These are phyloP conservation scores for Acanthamoeba healyi DNA, from an alignment of 208 protist species.

Conservation along the genomic window DNA sequence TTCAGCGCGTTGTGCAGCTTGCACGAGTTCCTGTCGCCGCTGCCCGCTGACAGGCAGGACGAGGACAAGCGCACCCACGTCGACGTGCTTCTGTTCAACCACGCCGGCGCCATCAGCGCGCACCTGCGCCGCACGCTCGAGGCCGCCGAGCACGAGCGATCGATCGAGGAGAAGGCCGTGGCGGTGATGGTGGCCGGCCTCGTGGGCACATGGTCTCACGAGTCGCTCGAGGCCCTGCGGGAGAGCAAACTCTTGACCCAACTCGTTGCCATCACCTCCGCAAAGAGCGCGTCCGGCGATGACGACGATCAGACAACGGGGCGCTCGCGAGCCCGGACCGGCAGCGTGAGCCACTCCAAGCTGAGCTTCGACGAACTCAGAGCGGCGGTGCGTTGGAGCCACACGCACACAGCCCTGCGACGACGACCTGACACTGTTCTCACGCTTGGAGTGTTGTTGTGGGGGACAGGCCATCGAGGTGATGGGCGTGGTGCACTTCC, in stretches of 20 bases:
- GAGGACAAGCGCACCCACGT: not conserved
- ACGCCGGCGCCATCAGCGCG: not conserved
- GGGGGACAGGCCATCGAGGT: not conserved
- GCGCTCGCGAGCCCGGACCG: too few relatives aligned
- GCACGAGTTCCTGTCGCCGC: not conserved
- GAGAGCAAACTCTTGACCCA: not conserved
- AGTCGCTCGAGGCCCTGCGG: not conserved
- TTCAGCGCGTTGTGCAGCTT: not conserved
- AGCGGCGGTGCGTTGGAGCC: not conserved
- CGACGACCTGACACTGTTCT: too few relatives aligned
- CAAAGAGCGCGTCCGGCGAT: not conserved
- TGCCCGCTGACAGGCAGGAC: not conserved
- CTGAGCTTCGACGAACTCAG: not conserved
- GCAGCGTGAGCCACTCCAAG: not conserved
- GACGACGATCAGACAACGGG: too few relatives aligned
- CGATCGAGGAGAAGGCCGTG: not conserved
- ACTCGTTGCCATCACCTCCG: not conserved
- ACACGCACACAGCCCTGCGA: too few relatives aligned
- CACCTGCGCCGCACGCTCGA: too few relatives aligned
- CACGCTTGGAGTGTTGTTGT: not conserved
- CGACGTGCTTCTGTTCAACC: not conserved
- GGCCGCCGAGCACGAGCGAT: not conserved
- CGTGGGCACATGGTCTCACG: not conserved
- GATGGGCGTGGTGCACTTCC: not conserved
- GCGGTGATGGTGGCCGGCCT: not conserved